phyloP scores from a whole-genome alignment of 129 eudicot species.

The Apium graveolens region DNA sequence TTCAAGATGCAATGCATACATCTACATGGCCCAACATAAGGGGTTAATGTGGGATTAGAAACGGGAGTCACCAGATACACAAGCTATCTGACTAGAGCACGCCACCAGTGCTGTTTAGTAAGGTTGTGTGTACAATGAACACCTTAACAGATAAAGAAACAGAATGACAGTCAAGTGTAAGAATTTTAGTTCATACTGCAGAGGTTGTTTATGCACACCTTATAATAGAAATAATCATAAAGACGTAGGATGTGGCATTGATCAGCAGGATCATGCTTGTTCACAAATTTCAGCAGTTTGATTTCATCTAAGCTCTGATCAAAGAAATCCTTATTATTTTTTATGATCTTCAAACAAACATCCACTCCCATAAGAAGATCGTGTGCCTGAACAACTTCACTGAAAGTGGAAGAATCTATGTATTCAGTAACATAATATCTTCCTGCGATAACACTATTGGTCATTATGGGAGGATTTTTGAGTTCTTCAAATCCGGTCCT shows the following conservation, averaged over 20 bases:
- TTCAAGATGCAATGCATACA: not conserved
- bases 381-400: slow-evolving; percentile 82
- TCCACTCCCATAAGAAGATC: slow-evolving; percentile 71
- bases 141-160: not conserved
- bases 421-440: slow-evolving; percentile 68
- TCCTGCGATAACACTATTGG: slow-evolving; percentile 58
- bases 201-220: slow-evolving; percentile 30
- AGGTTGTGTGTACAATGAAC: not conserved
- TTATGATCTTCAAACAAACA: slow-evolving; percentile 91
- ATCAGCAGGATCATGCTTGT: slow-evolving; percentile 83
- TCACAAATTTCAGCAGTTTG: slow-evolving; percentile 84
- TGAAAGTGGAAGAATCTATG: slow-evolving; percentile 90
- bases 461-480: slow-evolving; percentile 69
- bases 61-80: not conserved
- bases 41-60: not conserved
- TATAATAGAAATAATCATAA: slow-evolving; percentile 88
- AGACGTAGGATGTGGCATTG: slow-evolving; percentile 74
- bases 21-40: not conserved
- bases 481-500: slow-evolving; percentile 97
- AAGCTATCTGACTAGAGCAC: not conserved
- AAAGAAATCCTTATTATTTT: slow-evolving; percentile 88
- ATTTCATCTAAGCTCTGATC: slow-evolving; percentile 98
- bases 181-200: not conserved
- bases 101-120: not conserved
- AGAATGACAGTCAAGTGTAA: not conserved